Conservation (phyloP, 768 basidiomycete species). For the Cystofilobasidium capitatum region DNA sequence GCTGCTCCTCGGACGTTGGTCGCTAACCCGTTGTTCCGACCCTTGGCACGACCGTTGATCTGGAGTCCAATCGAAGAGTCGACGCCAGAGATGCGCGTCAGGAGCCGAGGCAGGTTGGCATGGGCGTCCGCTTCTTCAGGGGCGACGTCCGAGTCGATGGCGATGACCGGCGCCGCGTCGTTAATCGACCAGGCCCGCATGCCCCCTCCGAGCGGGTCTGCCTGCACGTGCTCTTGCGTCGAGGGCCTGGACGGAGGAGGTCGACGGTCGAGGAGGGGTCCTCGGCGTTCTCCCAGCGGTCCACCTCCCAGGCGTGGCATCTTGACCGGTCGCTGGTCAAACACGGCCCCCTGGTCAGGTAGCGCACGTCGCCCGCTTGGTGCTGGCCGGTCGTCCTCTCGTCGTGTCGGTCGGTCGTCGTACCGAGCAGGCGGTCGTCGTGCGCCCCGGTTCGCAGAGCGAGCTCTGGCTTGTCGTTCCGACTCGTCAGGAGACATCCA, state of each 20-base stretch:
- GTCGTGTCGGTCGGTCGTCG: too few species aligned
- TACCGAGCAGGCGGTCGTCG: too few species aligned
- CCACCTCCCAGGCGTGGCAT: neutral
- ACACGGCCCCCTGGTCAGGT: conserved; percentile 10
- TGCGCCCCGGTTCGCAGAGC: too few species aligned
- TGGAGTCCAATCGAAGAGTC: neutral
- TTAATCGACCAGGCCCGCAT: conserved; percentile 5
- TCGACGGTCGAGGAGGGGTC: too few species aligned
- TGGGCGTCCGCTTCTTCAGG: neutral
- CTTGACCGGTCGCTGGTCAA: neutral
- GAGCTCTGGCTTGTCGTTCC: neutral
- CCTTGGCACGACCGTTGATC: neutral
- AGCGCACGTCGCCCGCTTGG: neutral
- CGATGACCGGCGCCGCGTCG: neutral
- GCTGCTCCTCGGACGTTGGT: too few species aligned
- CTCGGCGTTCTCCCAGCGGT: neutral
- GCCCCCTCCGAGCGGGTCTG: conserved; percentile 2
- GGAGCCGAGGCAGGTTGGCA: neutral
- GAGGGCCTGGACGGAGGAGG: neutral
- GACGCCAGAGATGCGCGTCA: conserved; percentile 12
- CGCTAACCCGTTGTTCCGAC: too few species aligned
- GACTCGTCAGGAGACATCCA: conserved; percentile 21
- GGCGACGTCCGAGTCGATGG: neutral
- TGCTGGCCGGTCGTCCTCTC: neutral
- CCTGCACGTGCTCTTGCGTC: neutral